Percentiles rank a stretch among this genome's conserved stretches.
Evolutionary conservation across 305 asterid species (phyloP).

Genomic region (Fraxinus velutina): DNA sequence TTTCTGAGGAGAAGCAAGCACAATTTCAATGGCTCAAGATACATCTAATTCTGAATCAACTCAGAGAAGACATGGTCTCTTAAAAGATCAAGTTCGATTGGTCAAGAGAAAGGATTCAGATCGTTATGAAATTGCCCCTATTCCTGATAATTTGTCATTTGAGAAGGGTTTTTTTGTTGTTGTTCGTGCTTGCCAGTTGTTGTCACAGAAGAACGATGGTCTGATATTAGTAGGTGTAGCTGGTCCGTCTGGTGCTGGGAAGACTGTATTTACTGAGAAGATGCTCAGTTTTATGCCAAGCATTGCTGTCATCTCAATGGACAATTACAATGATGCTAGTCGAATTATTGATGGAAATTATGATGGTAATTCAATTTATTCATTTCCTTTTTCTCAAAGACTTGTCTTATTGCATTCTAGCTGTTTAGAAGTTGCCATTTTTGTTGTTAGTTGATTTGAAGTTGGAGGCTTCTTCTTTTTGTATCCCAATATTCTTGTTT

Average conservation of each 20-base stretch:
- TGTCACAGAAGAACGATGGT: constrained; percentile 87
- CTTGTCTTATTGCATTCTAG: constrained; percentile 5
- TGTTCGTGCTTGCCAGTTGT: constrained; percentile 83
- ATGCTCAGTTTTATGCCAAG: constrained; percentile 86
- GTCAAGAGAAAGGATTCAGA: constrained; percentile 73
- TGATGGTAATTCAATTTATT: constrained; percentile 55
- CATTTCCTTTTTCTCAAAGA: constrained; percentile 1
- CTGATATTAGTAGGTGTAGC: constrained; percentile 78
- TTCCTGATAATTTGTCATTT: constrained; percentile 75
- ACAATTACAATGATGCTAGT: constrained; percentile 93
- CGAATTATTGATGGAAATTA: constrained; percentile 91
- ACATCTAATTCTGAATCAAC: constrained; percentile 36
- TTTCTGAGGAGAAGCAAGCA: constrained; percentile 32
- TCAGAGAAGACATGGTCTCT: constrained; percentile 66
- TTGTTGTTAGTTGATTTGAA: constrained; percentile 7
- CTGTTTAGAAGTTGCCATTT: constrained; percentile 20
- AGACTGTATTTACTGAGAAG: constrained; percentile 90
- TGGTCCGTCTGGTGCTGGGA: constrained; percentile 99
- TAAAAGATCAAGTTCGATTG: constrained; percentile 89
- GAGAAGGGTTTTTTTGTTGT: constrained; percentile 98
- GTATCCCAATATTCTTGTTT: background rate
- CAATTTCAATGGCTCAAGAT: constrained; percentile 51
- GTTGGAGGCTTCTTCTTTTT: background rate
- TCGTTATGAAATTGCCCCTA: constrained; percentile 72
- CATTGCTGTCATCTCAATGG: constrained; percentile 95